Percentiles rank a stretch among this genome's conserved stretches.
Evolutionary conservation across 164 flowering plant genomes (phyloP).

Genomic region (Vitis cinerea): DNA sequence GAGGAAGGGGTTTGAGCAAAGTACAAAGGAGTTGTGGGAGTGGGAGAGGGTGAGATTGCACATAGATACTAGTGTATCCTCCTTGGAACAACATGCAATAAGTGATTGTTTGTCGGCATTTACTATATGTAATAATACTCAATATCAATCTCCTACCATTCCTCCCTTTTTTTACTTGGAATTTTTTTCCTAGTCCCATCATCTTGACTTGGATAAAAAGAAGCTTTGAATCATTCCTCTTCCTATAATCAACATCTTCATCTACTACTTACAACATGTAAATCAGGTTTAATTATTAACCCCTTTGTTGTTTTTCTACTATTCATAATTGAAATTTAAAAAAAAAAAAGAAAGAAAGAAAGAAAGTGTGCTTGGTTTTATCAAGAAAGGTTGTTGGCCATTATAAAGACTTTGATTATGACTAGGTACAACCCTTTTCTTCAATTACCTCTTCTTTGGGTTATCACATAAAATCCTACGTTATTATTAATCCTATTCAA

Average conservation of each 20-base stretch:
- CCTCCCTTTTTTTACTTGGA: background rate
- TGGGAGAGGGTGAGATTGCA: slow-evolving; percentile 2
- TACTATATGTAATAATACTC: slow-evolving; percentile 22
- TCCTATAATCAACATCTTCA: background rate
- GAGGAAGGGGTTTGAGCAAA: background rate
- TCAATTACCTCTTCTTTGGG: too few relatives aligned
- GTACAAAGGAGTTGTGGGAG: slow-evolving; percentile 1
- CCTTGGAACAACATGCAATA: slow-evolving; percentile 25
- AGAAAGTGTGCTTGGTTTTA: too few relatives aligned
- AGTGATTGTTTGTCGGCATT: slow-evolving; percentile 31
- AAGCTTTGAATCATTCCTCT: background rate
- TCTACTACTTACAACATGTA: too few relatives aligned
- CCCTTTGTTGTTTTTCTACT: too few relatives aligned
- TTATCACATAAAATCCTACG: too few relatives aligned
- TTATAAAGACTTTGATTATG: too few relatives aligned
- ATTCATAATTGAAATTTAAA: too few relatives aligned
- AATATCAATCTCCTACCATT: background rate
- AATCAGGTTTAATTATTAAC: too few relatives aligned
- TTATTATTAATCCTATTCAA: too few relatives aligned
- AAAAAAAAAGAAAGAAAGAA: too few relatives aligned
- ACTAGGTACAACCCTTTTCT: too few relatives aligned
- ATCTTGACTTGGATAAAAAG: background rate
- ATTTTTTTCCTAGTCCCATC: background rate
- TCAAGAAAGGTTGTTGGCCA: too few relatives aligned
- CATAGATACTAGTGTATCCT: slow-evolving; percentile 15